Evolutionary conservation across 495 filamentous ascomycete genomes (phyloP).

Genomic region (Aspergillus egyptiacus): DNA sequence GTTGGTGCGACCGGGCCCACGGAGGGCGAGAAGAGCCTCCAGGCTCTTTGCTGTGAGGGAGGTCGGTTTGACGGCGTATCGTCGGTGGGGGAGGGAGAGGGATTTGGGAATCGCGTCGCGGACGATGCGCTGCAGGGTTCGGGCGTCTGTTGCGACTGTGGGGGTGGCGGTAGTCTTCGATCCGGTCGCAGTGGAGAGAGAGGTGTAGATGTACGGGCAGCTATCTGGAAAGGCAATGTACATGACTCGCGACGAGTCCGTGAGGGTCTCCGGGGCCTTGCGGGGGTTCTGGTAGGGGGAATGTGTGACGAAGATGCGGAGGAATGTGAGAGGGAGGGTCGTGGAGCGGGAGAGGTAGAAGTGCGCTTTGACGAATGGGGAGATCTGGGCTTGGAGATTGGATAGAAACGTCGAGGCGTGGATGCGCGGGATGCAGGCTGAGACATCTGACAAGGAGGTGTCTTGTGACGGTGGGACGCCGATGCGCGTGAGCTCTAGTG

Average conservation of each 20-base stretch:
- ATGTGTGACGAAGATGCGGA: slow-evolving; percentile 69
- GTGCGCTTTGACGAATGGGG: slow-evolving; percentile 72
- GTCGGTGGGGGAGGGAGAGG: slow-evolving; percentile 60
- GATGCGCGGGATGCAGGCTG: slow-evolving; percentile 58
- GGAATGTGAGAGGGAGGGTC: slow-evolving; percentile 57
- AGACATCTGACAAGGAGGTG: slow-evolving; percentile 29
- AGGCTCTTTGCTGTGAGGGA: slow-evolving; percentile 63
- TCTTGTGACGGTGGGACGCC: slow-evolving; percentile 6
- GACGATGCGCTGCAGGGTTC: slow-evolving; percentile 62
- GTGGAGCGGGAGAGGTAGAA: slow-evolving; percentile 64
- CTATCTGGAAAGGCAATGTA: slow-evolving; percentile 76
- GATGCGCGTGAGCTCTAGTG: slow-evolving; percentile 51
- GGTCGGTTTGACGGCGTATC: slow-evolving; percentile 61
- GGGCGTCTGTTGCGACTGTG: slow-evolving; percentile 46
- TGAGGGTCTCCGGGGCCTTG: slow-evolving; percentile 37
- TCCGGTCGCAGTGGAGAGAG: slow-evolving; percentile 41
- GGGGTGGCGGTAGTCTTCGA: slow-evolving; percentile 19
- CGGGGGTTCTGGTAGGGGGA: slow-evolving; percentile 61
- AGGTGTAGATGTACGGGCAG: slow-evolving; percentile 68
- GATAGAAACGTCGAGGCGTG: slow-evolving; percentile 69
- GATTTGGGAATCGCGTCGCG: slow-evolving; percentile 72
- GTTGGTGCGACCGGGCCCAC: slow-evolving; percentile 62
- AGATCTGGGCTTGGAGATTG: slow-evolving; percentile 63
- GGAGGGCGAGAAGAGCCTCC: slow-evolving; percentile 53
- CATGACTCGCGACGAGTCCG: slow-evolving; percentile 54